Conservation (phyloP, 495 filamentous ascomycete genomes). For the Sporormia fimetaria region DNA sequence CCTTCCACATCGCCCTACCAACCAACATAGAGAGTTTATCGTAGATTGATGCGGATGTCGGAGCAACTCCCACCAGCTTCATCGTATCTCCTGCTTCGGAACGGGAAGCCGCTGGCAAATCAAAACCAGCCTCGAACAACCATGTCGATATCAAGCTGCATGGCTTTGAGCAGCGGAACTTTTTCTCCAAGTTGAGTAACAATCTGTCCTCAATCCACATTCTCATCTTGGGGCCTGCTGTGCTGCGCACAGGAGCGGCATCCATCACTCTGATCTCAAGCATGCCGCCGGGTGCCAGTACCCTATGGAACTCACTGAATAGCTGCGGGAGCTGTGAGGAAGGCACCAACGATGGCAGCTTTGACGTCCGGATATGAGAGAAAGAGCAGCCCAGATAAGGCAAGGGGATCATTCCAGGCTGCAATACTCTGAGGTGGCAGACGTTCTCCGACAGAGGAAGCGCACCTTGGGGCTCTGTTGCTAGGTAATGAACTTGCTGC, state of each 20-base stretch:
- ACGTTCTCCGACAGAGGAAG: conserved; percentile 23
- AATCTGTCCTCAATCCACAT: conserved; percentile 27
- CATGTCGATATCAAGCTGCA: conserved; percentile 23
- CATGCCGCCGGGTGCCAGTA: conserved; percentile 25
- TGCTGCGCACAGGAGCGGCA: conserved; percentile 21
- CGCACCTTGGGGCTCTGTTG: conserved; percentile 12
- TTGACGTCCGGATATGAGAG: conserved; percentile 25
- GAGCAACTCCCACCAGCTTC: conserved; percentile 14
- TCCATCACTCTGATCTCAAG: conserved; percentile 28
- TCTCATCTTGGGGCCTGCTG: conserved; percentile 23
- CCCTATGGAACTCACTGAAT: conserved; percentile 24
- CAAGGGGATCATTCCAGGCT: conserved; percentile 15
- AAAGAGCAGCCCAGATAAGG: conserved; percentile 19
- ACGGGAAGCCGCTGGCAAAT: conserved; percentile 1
- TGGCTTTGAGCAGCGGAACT: conserved; percentile 26
- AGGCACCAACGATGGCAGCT: conserved; percentile 22
- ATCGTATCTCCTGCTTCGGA: conserved; percentile 3
- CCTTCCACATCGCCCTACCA: conserved; percentile 26
- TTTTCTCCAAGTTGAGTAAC: conserved; percentile 20
- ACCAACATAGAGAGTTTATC: conserved; percentile 22
- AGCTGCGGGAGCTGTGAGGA: conserved; percentile 22
- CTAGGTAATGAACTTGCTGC: conserved; percentile 22
- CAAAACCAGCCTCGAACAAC: conserved; percentile 25
- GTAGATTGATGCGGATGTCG: conserved; percentile 7
- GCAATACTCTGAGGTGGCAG: conserved; percentile 15